Base-by-base conservation (phyloP, 2,329 filamentous ascomycete species). In the Apiospora sp. region DNA sequence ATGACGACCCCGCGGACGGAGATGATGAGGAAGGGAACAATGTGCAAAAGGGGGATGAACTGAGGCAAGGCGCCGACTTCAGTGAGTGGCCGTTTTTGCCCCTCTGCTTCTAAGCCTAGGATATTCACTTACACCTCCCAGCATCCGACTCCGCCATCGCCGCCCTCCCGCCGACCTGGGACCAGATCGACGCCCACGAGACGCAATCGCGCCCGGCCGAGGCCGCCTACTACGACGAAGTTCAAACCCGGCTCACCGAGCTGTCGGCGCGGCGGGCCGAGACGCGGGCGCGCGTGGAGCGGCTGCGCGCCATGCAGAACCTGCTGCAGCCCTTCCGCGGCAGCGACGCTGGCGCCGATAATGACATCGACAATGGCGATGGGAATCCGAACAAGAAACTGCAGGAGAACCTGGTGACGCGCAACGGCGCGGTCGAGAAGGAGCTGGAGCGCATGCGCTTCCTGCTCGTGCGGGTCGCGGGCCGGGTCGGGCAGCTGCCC, bases 361-460 rank as follows among this genome's bases (percentile, higher is more conserved):
- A n/a, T 13, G 77, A 72, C n/a, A 77, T 78, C 4, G 71, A 71
- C 12, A 74, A 58, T 72, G 79, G 79, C n/a, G 76, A 80, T 1
- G 81, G 82, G 46, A 81, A 77, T 75, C 82, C 41, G 2, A 75
- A 74, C 81, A 82, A 10, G 82, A 61, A 13, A 10, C 1, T 92
- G 8, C 92, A 94, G 79, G 87, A 89, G 72, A 94, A 93, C 78
- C 80, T 94, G 4, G 86, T 92, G 1, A 91, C 90, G 69, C 87
- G 88, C 44, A 88, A 92, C 78, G 90, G 91, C 1, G 87, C 90
- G 68, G 80, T 94, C 13, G 92, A 92, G 78, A 84, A 84, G 71
- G 92, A 94, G 81, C 83, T 94, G 71, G 88, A 91, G 79, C 88
- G 87, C 74, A 93, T 92, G 87, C 87, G 91, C 46, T 84, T 91